Evolutionary conservation across 257 asterid species (phyloP), one percentile per base, ranked within the genome.

Genomic region (Euphrasia confusa): DNA sequence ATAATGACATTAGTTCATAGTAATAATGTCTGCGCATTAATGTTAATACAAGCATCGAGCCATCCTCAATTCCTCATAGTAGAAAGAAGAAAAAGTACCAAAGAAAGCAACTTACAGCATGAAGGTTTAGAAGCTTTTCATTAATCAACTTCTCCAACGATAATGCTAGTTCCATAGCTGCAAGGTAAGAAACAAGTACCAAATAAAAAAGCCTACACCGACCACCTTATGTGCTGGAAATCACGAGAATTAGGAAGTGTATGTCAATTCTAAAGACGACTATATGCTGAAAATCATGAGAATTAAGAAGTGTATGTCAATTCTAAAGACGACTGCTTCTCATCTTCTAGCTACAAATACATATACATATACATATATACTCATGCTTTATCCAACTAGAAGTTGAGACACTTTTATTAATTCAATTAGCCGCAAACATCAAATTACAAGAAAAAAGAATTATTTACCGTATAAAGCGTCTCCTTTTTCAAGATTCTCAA

Each of bases 91-190:
- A 9, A 35, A 58, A 47, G 13, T 37, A 6, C 6, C 7, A 66
- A 66, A 60, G 11, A 28, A 35, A 61, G 21, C 37, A 37, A 50
- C 95, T 81, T 71, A 83, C 95, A 63, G 84, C 77, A 39, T 79
- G 95, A 68, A 83, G 63, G 54, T 78, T 81, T 68, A 83, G 79
- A 61, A 86, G 95, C 72, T 80, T 83, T 69, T 83, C 92, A 55
- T 81, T 86, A 4, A 79, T 75, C 77, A 86, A 64, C 75, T 86
- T 86, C 84, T 86, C 95, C 74, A 86, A 59, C n/a, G 87, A 83
- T 68, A 86, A 56, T 0, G 95, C 85, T 21, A 86, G 80, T 64
- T 84, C 92, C 88, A 84, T 84, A 4, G 88, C 92, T 84, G 73
- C 48, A 66, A 27, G 5, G 8, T 13, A 42, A 15, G 35, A 66